These are phyloP conservation scores for Globisporangium canariense DNA, from an alignment of 352 stramenopile genomes.

Conservation along the genomic window DNA sequence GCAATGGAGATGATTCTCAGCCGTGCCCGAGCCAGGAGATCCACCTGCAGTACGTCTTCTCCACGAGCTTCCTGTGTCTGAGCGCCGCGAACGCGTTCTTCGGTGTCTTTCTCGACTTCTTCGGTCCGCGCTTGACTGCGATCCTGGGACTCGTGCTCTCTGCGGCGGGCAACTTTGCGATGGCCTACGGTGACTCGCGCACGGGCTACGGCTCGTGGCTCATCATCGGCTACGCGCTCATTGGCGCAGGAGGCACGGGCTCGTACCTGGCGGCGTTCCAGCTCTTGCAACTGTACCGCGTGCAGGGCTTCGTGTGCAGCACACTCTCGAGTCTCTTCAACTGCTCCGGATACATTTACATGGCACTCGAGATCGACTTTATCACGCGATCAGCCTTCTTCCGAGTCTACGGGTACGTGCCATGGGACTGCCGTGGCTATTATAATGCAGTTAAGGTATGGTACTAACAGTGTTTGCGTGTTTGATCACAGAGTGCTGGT, in stretches of 20 bases:
- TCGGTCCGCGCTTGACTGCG: conserved; percentile 56
- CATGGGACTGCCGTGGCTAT: neutral
- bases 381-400: conserved; percentile 58
- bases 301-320: conserved; percentile 75
- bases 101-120: conserved; percentile 65
- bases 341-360: conserved; percentile 83
- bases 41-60: conserved; percentile 74
- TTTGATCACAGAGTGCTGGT: conserved; percentile 35
- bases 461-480: neutral
- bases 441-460: neutral
- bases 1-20: neutral
- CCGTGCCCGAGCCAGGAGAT: conserved; percentile 66
- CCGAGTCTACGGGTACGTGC: conserved; percentile 45
- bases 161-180: conserved; percentile 48
- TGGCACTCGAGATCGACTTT: conserved; percentile 60
- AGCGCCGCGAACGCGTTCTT: conserved; percentile 81
- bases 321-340: conserved; percentile 84
- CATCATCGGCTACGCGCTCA: conserved; percentile 63
- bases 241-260: conserved; percentile 68
- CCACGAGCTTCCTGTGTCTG: conserved; percentile 72
- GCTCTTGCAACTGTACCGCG: conserved; percentile 73
- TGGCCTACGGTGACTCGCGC: conserved; percentile 57
- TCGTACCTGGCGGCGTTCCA: conserved; percentile 79
- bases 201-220: conserved; percentile 44
- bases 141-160: conserved; percentile 50